Conservation (phyloP, 2,329 filamentous ascomycete species). For the Penicillium sp. region DNA sequence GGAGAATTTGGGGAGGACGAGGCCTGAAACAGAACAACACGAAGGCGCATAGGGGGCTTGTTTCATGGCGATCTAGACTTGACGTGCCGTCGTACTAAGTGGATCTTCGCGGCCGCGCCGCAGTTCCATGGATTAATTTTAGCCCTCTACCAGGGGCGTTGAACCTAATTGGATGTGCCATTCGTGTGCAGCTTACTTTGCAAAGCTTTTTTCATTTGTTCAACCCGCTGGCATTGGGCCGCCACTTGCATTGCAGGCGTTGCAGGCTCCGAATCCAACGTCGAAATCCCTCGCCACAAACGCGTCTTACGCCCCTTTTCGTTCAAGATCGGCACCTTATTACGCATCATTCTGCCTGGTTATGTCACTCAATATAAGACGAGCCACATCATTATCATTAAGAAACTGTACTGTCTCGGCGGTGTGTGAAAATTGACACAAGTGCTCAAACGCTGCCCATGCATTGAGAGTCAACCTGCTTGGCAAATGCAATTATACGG, state of each 20-base stretch:
- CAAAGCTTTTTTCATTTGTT: neutral
- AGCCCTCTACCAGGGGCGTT: neutral
- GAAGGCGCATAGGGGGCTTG: conserved; percentile 8
- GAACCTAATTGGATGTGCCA: neutral
- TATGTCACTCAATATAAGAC: too few relatives aligned
- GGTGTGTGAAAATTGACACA: too few relatives aligned
- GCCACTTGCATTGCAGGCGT: neutral
- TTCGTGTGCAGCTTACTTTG: neutral
- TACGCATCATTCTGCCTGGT: neutral
- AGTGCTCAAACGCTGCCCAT: too few relatives aligned
- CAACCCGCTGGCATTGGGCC: neutral
- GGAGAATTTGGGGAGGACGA: neutral
- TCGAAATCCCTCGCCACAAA: neutral
- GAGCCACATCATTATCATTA: too few relatives aligned
- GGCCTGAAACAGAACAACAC: conserved; percentile 11
- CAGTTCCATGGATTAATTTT: neutral
- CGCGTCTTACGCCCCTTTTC: neutral
- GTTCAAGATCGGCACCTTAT: neutral
- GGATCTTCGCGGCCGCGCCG: neutral
- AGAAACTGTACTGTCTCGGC: too few relatives aligned
- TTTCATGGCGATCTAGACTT: conserved; percentile 14
- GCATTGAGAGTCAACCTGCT: too few relatives aligned
- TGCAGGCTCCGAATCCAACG: neutral
- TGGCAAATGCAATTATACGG: too few relatives aligned
- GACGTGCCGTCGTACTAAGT: neutral